Evolutionary conservation across 306 rosid genomes (phyloP).

Genomic region (Arachis stenosperma): DNA sequence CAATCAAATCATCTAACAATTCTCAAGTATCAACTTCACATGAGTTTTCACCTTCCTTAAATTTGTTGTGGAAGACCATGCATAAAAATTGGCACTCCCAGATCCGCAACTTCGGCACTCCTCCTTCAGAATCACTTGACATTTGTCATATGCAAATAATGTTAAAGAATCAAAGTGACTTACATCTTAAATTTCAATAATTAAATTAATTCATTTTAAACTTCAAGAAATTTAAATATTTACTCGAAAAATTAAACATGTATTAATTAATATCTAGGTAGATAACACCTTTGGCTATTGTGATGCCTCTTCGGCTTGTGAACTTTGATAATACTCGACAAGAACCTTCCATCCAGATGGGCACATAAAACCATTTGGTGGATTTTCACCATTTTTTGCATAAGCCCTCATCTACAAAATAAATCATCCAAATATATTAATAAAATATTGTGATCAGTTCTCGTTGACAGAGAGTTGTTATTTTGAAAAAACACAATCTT

Average conservation of each 20-base stretch:
- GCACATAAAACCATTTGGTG: slow-evolving; percentile 97
- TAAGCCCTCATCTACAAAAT: slow-evolving; percentile 75
- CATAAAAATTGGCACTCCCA: slow-evolving; percentile 43
- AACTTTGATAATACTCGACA: slow-evolving; percentile 77
- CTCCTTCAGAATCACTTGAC: slow-evolving; percentile 14
- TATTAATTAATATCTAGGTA: slow-evolving; percentile 38
- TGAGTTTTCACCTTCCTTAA: too few relatives aligned
- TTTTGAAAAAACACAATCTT: neutral
- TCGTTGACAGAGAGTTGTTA: slow-evolving; percentile 1
- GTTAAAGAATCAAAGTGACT: too few relatives aligned
- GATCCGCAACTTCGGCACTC: slow-evolving; percentile 22
- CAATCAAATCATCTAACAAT: too few relatives aligned
- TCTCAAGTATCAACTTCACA: too few relatives aligned
- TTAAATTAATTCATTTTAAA: too few relatives aligned
- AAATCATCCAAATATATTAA: slow-evolving; percentile 23
- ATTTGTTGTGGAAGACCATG: slow-evolving; percentile 44
- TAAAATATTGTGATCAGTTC: neutral
- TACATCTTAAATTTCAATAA: too few relatives aligned
- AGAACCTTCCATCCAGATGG: slow-evolving; percentile 95
- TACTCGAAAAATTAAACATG: too few relatives aligned
- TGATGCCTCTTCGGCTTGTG: slow-evolving; percentile 70
- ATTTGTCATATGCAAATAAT: too few relatives aligned
- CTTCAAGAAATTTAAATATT: too few relatives aligned
- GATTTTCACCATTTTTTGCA: slow-evolving; percentile 88
- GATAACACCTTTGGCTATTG: slow-evolving; percentile 68